These are phyloP conservation scores for Botryotinia calthae DNA, from an alignment of 2,329 filamentous ascomycete genomes.

Conservation along the genomic window DNA sequence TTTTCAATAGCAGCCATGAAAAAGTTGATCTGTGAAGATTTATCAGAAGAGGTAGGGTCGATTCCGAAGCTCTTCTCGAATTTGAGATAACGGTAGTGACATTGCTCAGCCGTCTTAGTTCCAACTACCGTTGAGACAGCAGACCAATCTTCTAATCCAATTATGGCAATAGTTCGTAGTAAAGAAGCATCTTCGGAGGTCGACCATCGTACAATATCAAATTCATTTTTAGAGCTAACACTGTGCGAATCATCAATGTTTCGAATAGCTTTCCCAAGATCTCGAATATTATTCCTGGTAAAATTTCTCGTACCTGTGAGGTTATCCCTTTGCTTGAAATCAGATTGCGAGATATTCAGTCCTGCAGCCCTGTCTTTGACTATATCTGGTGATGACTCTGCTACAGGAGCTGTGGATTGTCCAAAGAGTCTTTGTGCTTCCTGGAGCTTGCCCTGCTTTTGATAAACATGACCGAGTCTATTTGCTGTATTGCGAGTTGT, in stretches of 20 bases:
- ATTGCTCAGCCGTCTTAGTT: background rate
- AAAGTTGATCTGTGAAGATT: background rate
- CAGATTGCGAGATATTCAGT: too few relatives aligned
- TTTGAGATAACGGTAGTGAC: constrained; percentile 5
- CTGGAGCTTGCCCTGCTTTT: constrained; percentile 16
- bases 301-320: constrained; percentile 1
- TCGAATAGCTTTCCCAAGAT: background rate
- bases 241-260: background rate
- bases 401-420: background rate
- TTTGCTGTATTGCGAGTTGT: constrained; percentile 23
- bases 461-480: constrained; percentile 19
- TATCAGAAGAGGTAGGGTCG: background rate
- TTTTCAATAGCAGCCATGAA: background rate
- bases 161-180: background rate
- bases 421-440: constrained; percentile 3
- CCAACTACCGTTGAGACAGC: background rate
- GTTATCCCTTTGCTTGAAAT: background rate
- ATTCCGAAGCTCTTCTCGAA: constrained; percentile 6
- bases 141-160: background rate
- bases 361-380: background rate
- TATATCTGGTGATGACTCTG: background rate
- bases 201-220: background rate
- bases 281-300: background rate
- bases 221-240: background rate
- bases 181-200: constrained; percentile 5